Base-by-base conservation (phyloP, 2,329 filamentous ascomycete species). In the Fusarium praegraminearum region DNA sequence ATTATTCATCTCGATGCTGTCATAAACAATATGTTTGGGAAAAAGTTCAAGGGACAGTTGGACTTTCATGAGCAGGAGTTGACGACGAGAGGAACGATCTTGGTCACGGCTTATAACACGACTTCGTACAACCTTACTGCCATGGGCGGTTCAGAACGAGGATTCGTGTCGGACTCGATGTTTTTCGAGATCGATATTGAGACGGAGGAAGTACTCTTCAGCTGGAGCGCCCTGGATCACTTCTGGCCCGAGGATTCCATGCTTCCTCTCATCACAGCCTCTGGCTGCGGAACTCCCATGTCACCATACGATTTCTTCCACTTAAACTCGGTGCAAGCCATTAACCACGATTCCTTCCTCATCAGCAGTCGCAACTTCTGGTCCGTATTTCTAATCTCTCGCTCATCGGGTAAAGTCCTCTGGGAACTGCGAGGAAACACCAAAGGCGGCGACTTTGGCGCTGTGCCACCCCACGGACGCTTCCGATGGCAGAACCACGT, bases 141-240 rank as follows among this genome's bases (percentile, higher is more conserved):
- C 0, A 47, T 76, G 13, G 72, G 74, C 2, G 75, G 75, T 1
- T 38, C 36, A 4, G n/a, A 22, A 5, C 28, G 63, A 1, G 73
- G 69, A 0, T 75, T 50, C 16, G 55, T 77, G 2, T 24, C 53
- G 0, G 80, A 83, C 62, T 76, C 74, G 22, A 59, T 81, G 35
- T 77, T 83, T 56, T 81, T 78, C 57, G 82, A 83, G 62, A 74
- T 84, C n/a, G 80, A 83, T 44, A 71, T 82, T 11, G 72, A 75
- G 35, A 83, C 80, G 0, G 75, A 76, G 28, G 72, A 81, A 26
- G 67, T 83, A 3, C 57, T 83, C 2, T 83, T 80, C 56, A 70
- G 61, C 8, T 84, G 83, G 83, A 81, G 78, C 36, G 75, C 80
- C 4, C 64, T 82, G 1, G 78, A 78, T 2, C 79, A 82, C 43